These are phyloP conservation scores for Fusarium nodosum DNA, from an alignment of 2,329 filamentous ascomycete genomes.

Conservation along the genomic window DNA sequence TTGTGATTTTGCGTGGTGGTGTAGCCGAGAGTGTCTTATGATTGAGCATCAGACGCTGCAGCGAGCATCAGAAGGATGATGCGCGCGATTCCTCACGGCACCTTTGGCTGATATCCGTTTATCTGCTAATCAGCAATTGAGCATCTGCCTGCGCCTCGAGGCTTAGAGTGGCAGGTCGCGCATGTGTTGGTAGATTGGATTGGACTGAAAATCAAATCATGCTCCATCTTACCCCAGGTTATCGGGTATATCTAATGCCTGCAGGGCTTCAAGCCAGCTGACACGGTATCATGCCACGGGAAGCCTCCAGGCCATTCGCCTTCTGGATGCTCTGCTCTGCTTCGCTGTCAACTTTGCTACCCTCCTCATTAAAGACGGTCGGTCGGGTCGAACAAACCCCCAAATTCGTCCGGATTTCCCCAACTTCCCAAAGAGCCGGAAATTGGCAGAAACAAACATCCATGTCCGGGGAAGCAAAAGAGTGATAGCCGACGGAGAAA, in stretches of 20 bases:
- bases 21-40: constrained; percentile 23
- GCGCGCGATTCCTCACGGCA: not conserved
- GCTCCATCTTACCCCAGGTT: constrained; percentile 34
- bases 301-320: constrained; percentile 20
- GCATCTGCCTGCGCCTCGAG: constrained; percentile 19
- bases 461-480: constrained; percentile 31
- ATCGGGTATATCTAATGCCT: constrained; percentile 21
- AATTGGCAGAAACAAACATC: constrained; percentile 19
- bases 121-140: constrained; percentile 26
- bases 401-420: constrained; percentile 42
- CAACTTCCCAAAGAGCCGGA: constrained; percentile 37
- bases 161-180: constrained; percentile 22
- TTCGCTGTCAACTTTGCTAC: constrained; percentile 17
- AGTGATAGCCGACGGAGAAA: constrained; percentile 44
- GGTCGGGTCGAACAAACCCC: constrained; percentile 19
- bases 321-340: constrained; percentile 8
- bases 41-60: too few relatives aligned
- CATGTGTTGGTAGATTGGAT: constrained; percentile 4
- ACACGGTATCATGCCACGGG: constrained; percentile 36
- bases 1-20: constrained; percentile 5
- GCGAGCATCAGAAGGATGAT: constrained; percentile 17
- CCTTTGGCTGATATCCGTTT: constrained; percentile 13
- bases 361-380: not conserved
- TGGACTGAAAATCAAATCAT: constrained; percentile 11
- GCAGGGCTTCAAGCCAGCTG: constrained; percentile 29